Evolutionary conservation across 257 asterid genomes (phyloP), one percentile per base, ranked within the genome.

Genomic region (Solanum pinnatisectum): DNA sequence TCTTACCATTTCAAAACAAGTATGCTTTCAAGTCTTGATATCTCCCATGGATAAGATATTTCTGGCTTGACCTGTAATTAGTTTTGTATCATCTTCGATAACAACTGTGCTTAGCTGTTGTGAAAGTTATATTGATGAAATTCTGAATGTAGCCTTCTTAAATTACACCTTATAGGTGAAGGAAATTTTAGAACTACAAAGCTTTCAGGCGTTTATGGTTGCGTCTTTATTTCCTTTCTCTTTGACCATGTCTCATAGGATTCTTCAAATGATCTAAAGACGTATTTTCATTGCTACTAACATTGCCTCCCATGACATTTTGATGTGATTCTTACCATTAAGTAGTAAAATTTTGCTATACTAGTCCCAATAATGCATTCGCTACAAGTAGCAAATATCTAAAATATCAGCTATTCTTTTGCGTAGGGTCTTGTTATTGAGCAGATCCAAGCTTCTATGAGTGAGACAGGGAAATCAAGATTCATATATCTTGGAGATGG

Each of bases 401-500:
- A 76, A 37, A 76, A 76, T 11, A 44, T 76, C 56, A 76, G 83
- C 20, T 23, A 35, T 73, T 15, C 82, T 18, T 36, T 20, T 73
- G 83, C 88, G 68, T 63, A 96, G 98, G 98, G 98, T 33, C 89
- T 90, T 88, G 93, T 94, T 25, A 85, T 94, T 70, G 91, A 90
- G 85, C 89, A 79, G 59, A 88, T 94, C 88, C 98, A 91, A 87
- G 87, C 87, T 84, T 88, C 92, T 39, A 14, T 86, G 33, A 42
- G 91, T 32, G 94, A 90, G 65, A 42, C 32, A 68, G 81, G 82
- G 84, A 90, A 88, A 84, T 87, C 89, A 85, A 89, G 76, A 88
- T 25, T 94, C 60, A 94, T 96, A 87, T 95, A 96, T 89, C 63
- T 94, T 22, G 98, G 99, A 84, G 99, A 96, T 83, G 98, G 98